Evolutionary conservation across 371 early-diverging fungal genomes (phyloP).

Genomic region (Rhizopus microsporus): DNA sequence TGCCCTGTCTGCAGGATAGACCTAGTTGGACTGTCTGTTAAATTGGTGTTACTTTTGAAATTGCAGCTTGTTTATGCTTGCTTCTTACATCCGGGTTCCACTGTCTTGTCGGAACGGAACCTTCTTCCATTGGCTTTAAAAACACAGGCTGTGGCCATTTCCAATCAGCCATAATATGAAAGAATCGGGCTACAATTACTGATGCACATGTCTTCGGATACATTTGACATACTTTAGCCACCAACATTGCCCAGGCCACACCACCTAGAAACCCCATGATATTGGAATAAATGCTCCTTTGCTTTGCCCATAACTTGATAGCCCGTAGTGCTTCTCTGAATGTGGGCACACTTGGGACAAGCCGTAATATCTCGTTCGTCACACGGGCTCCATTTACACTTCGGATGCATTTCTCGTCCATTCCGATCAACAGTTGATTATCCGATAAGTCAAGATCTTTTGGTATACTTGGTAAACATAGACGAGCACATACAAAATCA

Average conservation of each 20-base stretch:
- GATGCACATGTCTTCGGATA: conserved; percentile 96
- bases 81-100: conserved; percentile 92
- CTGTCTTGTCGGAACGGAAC: conserved; percentile 89
- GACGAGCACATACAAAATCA: conserved; percentile 95
- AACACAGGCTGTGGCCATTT: conserved; percentile 98
- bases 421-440: conserved; percentile 82
- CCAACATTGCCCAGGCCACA: conserved; percentile 99
- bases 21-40: conserved; percentile 24
- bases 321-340: conserved; percentile 95
- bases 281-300: conserved; percentile 93
- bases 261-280: conserved; percentile 99
- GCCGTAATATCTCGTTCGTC: conserved; percentile 96
- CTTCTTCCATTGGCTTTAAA: conserved; percentile 91
- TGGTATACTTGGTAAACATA: conserved; percentile 79
- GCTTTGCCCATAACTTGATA: conserved; percentile 99
- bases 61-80: neutral
- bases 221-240: conserved; percentile 97
- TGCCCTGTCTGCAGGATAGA: conserved; percentile 85
- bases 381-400: conserved; percentile 99
- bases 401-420: conserved; percentile 95
- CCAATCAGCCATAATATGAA: conserved; percentile 91
- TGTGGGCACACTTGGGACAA: conserved; percentile 91
- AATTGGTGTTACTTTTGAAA: conserved; percentile 2
- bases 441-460: conserved; percentile 90
- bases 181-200: conserved; percentile 89